Evolutionary conservation across 345 rosid species (phyloP), one percentile per base, ranked within the genome.

Genomic region (Citrus mangshanensis): DNA sequence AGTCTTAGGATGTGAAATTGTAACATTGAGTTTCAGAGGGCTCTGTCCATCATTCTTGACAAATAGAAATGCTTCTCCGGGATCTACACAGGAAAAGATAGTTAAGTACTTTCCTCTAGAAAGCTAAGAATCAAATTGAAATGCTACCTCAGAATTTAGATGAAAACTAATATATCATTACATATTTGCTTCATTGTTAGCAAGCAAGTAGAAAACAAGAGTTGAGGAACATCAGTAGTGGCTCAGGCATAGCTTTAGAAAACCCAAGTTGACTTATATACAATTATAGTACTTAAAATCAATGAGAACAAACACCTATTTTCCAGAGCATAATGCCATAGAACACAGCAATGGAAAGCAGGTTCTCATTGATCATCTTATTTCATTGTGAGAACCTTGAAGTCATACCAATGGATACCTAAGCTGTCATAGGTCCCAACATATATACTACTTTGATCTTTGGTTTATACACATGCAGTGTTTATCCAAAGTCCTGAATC

Each of bases 21-120:
- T 75, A 32, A 85, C 62, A 10, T 77, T 82, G 55, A 79, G 80
- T 19, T 51, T 35, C 21, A 84, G 71, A 77, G 70, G 60, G 32
- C 2, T 58, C 56, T 77, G 85, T 25, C 86, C 89, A 72, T 77
- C 78, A 77, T 89, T 84, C 81, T 79, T 80, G 51, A 87, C 77
- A 72, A 85, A 28, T 13, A 87, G 74, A 77, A 80, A 73, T 37
- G 74, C 46, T 49, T 82, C 81, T 80, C 77, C 61, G 19, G 83
- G 62, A 61, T 66, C 89, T 85, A 72, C 75, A 77, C 19, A 68
- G 58, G 64, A 69, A 71, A 56, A 54, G 38, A 76, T 5, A 35
- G 42, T 72, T 61, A 6, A 74, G 61, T 40, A 19, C 42, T 46
- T 46, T 30, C 9, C 69, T 19, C 24, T 21, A 21, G 56, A 49